These are phyloP conservation scores for Arxiozyma telluris DNA, from an alignment of 1,139 yeast species.

Conservation along the genomic window DNA sequence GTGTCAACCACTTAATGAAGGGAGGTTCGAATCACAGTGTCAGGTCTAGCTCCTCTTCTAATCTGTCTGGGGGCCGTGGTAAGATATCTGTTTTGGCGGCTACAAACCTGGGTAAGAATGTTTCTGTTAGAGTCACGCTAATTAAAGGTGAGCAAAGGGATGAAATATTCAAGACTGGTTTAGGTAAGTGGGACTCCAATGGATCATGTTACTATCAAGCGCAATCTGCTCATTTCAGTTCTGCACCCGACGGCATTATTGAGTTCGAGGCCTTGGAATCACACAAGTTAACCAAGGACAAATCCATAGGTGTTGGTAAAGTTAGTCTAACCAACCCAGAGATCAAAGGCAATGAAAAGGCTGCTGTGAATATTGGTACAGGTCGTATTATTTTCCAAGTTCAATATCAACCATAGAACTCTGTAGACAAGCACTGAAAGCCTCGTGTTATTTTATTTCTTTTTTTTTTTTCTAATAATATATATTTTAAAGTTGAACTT, in stretches of 20 bases:
- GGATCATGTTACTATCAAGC: slow-evolving; percentile 45
- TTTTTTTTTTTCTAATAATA: background rate
- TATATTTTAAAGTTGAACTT: background rate
- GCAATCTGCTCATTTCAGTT: slow-evolving; percentile 60
- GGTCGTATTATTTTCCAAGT: slow-evolving; percentile 27
- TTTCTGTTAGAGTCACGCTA: slow-evolving; percentile 47
- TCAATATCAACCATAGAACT: slow-evolving; percentile 10
- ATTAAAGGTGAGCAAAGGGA: slow-evolving; percentile 46
- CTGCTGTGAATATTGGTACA: slow-evolving; percentile 24
- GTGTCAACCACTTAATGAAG: background rate
- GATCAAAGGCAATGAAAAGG: slow-evolving; percentile 24
- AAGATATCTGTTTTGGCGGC: slow-evolving; percentile 34
- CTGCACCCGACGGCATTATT: slow-evolving; percentile 51
- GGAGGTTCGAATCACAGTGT: background rate
- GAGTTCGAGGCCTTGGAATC: slow-evolving; percentile 55
- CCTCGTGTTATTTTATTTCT: slow-evolving; percentile 7
- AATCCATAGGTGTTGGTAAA: slow-evolving; percentile 51
- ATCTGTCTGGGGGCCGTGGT: slow-evolving; percentile 2
- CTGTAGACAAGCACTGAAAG: background rate
- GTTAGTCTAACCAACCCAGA: slow-evolving; percentile 26
- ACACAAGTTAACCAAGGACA: slow-evolving; percentile 66
- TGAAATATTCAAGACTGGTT: slow-evolving; percentile 58
- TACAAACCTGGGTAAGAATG: slow-evolving; percentile 30
- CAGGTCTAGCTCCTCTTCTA: slow-evolving; percentile 1
- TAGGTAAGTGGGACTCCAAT: slow-evolving; percentile 42